Conservation (phyloP, 1,139 yeast genomes). For the Waltiozyma sp. region DNA sequence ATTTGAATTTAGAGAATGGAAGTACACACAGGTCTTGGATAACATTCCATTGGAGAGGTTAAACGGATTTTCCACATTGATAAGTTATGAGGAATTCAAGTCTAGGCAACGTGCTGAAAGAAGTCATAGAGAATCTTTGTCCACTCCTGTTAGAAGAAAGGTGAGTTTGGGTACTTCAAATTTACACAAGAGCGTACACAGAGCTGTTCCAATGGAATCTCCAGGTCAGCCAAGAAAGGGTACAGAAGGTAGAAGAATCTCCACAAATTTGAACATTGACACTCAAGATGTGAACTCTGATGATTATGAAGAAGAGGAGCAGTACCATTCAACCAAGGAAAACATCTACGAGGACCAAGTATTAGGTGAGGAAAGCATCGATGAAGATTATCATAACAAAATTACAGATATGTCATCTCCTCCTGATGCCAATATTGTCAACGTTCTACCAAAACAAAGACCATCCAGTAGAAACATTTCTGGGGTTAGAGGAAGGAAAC, state of each 20-base stretch:
- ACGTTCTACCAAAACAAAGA: constrained; percentile 16
- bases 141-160: constrained; percentile 67
- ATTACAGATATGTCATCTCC: constrained; percentile 37
- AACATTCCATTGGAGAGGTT: constrained; percentile 58
- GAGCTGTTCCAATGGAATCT: constrained; percentile 81
- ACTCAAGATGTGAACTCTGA: constrained; percentile 12
- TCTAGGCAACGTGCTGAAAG: constrained; percentile 10
- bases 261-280: constrained; percentile 1
- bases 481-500: constrained; percentile 21
- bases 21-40: constrained; percentile 81
- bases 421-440: constrained; percentile 16
- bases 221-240: constrained; percentile 95
- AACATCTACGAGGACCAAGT: constrained; percentile 12
- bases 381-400: constrained; percentile 22
- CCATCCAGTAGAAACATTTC: constrained; percentile 19
- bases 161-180: constrained; percentile 52
- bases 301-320: constrained; percentile 10
- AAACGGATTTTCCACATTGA: constrained; percentile 69
- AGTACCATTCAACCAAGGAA: constrained; percentile 7
- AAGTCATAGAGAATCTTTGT: constrained; percentile 35
- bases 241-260: constrained; percentile 12
- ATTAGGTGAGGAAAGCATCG: constrained; percentile 5
- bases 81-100: constrained; percentile 28
- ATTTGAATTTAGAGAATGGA: constrained; percentile 93
- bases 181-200: constrained; percentile 53